Base-by-base conservation (phyloP, 495 filamentous ascomycete genomes). In the Chlorociboria aeruginascens region DNA sequence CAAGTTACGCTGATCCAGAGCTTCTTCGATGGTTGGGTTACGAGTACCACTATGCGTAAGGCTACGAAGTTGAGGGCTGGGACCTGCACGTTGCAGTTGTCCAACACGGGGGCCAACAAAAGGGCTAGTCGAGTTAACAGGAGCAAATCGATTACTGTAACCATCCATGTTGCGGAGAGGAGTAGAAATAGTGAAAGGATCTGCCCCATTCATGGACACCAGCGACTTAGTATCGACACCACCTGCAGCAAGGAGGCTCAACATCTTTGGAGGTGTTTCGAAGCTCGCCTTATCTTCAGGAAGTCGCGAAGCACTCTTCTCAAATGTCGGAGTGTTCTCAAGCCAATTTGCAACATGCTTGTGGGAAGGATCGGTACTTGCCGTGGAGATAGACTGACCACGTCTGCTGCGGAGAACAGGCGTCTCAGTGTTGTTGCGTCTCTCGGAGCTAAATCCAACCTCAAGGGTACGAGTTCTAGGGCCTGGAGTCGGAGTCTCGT, bases 1-100 rank as follows among this genome's bases (percentile, higher is more conserved):
- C 7, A 73, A 61, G 40, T 66, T 66, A 1, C 46, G 33, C 0
- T 57, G 49, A 33, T 60, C 30, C 12, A 69, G 37, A n/a, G 66
- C 63, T 7, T 59, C 49, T 0, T 60, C 48, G 6, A 59, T 28
- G n/a, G 45, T 55, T 3, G 70, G 68, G 42, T 49, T 52, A n/a
- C 48, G 30, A 3, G 13, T 43, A 40, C 49, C 48, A 33, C 38
- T 36, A 0, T 35, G 16, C 7, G 55, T 58, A 31, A 58, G 36
- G 4, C 8, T 32, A 14, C 33, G 31, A 17, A 54, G 42, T 8
- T 42, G 32, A 17, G 25, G 14, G 32, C 54, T 53, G 20, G 20
- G 20, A 25, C 20, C 20, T 25, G 20, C 20, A 1, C 4, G 20
- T 25, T 25, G 20, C 20, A 2, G 20, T 25, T 25, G 20, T 25